Percentiles rank a stretch among this genome's conserved stretches.
These are phyloP conservation scores for Austropuccinia psidii DNA, from an alignment of 1,284 basidiomycete genomes.

Conservation along the genomic window DNA sequence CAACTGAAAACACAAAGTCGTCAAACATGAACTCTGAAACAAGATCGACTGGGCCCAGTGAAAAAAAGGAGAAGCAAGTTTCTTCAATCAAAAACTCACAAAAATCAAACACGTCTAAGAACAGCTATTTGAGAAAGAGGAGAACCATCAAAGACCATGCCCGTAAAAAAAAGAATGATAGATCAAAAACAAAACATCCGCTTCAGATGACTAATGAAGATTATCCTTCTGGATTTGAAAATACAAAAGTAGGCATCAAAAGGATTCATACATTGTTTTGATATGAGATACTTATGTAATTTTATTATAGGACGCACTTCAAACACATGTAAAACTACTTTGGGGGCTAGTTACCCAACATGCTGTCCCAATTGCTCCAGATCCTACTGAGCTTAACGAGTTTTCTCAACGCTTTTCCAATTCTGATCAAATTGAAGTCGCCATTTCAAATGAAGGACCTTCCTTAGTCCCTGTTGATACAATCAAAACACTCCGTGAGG, in stretches of 20 bases:
- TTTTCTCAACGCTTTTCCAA: neutral
- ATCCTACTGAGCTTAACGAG: neutral
- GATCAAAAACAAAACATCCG: no score
- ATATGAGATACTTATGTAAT: neutral
- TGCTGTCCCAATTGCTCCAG: neutral
- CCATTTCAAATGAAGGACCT: no score
- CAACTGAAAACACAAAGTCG: neutral
- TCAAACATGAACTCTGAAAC: neutral
- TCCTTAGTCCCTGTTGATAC: neutral
- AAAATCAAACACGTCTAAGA: no score
- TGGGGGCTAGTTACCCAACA: slow-evolving; percentile 4
- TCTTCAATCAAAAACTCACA: neutral
- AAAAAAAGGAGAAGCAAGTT: neutral
- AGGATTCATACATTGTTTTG: no score
- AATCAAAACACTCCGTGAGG: neutral
- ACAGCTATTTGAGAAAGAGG: no score
- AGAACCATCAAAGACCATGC: no score
- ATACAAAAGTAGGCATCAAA: slow-evolving; percentile 2
- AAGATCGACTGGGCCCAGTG: neutral
- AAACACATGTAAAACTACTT: slow-evolving; percentile 4
- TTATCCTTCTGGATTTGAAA: neutral
- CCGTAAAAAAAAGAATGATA: no score
- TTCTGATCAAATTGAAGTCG: neutral
- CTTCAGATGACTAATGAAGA: slow-evolving; percentile 1
- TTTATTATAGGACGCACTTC: neutral